These are phyloP conservation scores for Oryza australiensis DNA, from an alignment of 176 grass and related monocot genomes.

Conservation along the genomic window DNA sequence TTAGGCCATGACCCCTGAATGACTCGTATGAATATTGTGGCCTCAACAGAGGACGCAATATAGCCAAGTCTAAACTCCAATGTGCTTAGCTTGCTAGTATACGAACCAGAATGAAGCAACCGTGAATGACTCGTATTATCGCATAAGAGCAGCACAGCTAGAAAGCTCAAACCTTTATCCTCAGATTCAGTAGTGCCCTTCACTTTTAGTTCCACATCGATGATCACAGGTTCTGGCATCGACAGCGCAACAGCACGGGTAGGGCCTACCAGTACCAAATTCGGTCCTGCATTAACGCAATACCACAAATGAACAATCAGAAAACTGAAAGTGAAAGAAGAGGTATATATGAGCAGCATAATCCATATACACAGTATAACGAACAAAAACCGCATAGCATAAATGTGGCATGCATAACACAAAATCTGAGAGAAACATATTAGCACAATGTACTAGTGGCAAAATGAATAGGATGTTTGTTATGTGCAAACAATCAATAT, in stretches of 20 bases:
- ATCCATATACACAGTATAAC: background rate
- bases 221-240: background rate
- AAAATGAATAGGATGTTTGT: too few species aligned
- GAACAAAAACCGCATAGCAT: background rate
- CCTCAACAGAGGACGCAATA: background rate
- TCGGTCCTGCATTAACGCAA: background rate
- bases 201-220: conserved; percentile 14
- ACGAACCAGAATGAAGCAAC: background rate
- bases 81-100: conserved; percentile 26
- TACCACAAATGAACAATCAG: background rate
- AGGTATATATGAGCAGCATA: background rate
- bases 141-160: background rate
- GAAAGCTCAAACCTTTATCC: background rate
- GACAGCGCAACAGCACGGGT: background rate
- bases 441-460: background rate
- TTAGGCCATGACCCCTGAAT: conserved; percentile 10
- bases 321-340: background rate
- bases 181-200: conserved; percentile 5
- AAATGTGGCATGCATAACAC: background rate
- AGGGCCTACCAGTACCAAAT: conserved; percentile 22
- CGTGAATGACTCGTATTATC: background rate
- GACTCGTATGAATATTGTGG: background rate
- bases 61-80: background rate
- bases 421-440: background rate
- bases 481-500: background rate